Evolutionary conservation across 345 rosid genomes (phyloP), one percentile per base, ranked within the genome.

Genomic region (Linum trigynum): DNA sequence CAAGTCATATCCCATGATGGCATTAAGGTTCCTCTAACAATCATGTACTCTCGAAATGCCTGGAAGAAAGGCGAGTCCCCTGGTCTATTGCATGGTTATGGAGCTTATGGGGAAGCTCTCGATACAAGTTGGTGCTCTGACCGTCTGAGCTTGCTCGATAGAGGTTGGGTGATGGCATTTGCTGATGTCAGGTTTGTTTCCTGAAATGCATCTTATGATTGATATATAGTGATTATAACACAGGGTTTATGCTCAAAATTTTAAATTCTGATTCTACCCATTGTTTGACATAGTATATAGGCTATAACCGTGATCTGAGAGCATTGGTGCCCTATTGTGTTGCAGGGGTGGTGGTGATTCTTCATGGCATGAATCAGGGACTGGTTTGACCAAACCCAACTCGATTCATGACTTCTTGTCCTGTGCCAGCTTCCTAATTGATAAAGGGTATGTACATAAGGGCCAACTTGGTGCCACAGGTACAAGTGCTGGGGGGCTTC

Each of bases 111-210:
- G 43, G 98, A 92, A 78, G 80, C 79, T 69, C 68, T 92, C 40
- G 95, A 89, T 63, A 86, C 81, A 75, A 82, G 83, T 76, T 92
- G 98, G 97, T 82, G 85, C 69, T 39, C 86, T 38, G 78, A 86
- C 43, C 83, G 90, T 11, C 70, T 92, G 74, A 83, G 92, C 72
- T 82, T 92, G 78, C 92, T 92, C 70, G 92, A 92, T 73, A 87
- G 88, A 69, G 98, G 98, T 65, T 92, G 98, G 98, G 85, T 87
- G 5, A 65, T 89, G 61, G 98, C 92, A 40, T 92, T 91, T 72
- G 92, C 95, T 74, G 98, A 92, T 76, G 96, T 87, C 64, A 92
- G 98, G 96, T 89, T 17, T 67, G 90, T 71, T 63, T 64, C 8
- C 2, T 69, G 17, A 51, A 57, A 5, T 16, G 23, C 8, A 56